Base-by-base conservation (phyloP, 805 yeast species). In the Candida incommunis region DNA sequence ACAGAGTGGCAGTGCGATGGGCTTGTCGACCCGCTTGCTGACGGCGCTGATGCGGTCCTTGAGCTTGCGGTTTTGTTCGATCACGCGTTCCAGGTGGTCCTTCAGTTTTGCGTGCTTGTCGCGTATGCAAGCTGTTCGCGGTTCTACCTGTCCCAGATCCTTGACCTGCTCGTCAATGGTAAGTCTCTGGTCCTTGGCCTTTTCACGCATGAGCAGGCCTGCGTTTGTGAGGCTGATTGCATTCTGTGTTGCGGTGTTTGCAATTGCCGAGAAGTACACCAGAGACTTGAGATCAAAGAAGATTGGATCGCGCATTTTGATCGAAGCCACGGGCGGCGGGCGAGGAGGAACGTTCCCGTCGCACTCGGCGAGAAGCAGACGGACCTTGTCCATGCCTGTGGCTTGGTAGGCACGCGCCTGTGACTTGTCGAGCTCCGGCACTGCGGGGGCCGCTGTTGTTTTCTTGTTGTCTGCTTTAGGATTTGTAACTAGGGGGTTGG, bases 161-260 rank as follows among this genome's bases (percentile, higher is more conserved):
- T 52, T 48, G 20, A 72, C 49, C 50, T 75, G 79, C 18, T 62
- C 59, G 2, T 61, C 56, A 16, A 71, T 55, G 48, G 72, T 78
- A 11, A 52, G 46, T 40, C 65, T 65, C 50, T 72, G 76, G 31
- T 62, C 60, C 2, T 43, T 42, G 0, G 71, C 48, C 40, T 71
- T 61, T 21, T 59, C 53, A 44, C 67, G 65, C 40, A 72, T 43
- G 22, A 56, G 47, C 1, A 64, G 47, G 0, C 70, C 71, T 7
- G 66, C 53, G 41, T 57, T 60, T 43, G 65, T 62, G 15, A 63
- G 48, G n/a, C 52, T 49, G 3, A 27, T 41, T 45, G 42, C 25
- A 26, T 37, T 15, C 41, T 24, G 40, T 27, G 35, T 41, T 34
- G 24, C 15, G 18, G n/a, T 18, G 31, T 15, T 40, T 27, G 41